A percentile compares a stretch with the other conserved stretches of the same genome.
phyloP scores from a whole-genome alignment of 805 yeast genomes.

The Nakazawaea wyomingensis region DNA sequence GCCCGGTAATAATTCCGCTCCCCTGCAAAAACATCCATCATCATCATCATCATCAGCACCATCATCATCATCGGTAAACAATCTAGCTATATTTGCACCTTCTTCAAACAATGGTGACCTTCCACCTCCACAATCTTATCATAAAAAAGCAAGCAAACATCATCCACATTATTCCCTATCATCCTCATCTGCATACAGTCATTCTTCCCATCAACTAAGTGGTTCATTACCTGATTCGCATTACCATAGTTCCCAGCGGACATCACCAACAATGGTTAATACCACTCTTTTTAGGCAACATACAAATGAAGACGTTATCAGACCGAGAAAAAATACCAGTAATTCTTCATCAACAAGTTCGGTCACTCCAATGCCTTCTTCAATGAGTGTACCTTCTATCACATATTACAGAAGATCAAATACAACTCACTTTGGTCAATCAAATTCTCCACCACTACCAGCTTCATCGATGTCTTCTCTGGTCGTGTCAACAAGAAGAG shows the following conservation, averaged over 20 bases:
- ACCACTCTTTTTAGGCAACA: conserved; percentile 7
- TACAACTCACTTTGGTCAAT: not conserved
- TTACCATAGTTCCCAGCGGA: conserved; percentile 5
- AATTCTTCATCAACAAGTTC: not conserved
- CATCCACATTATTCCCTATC: conserved; percentile 15
- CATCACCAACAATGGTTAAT: conserved; percentile 10
- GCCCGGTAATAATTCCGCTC: conserved; percentile 1
- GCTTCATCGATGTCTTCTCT: conserved; percentile 3
- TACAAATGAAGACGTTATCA: not conserved
- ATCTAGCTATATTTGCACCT: not conserved
- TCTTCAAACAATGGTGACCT: not conserved
- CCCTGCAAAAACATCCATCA: conserved; percentile 4
- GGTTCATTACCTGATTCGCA: conserved; percentile 22
- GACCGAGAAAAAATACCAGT: conserved; percentile 5
- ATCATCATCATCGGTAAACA: conserved; percentile 17
- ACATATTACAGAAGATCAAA: conserved; percentile 5
- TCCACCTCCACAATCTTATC: conserved; percentile 13
- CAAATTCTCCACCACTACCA: conserved; percentile 8
- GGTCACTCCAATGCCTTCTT: not conserved
- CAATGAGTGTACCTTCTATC: not conserved
- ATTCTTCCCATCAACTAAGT: conserved; percentile 21
- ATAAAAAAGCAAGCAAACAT: conserved; percentile 9
- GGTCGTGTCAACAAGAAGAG: conserved; percentile 4
- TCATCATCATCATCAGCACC: conserved; percentile 16
- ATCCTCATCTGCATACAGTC: conserved; percentile 19